These are phyloP conservation scores for Brassica incana DNA, from an alignment of 345 rosid species.

Conservation along the genomic window DNA sequence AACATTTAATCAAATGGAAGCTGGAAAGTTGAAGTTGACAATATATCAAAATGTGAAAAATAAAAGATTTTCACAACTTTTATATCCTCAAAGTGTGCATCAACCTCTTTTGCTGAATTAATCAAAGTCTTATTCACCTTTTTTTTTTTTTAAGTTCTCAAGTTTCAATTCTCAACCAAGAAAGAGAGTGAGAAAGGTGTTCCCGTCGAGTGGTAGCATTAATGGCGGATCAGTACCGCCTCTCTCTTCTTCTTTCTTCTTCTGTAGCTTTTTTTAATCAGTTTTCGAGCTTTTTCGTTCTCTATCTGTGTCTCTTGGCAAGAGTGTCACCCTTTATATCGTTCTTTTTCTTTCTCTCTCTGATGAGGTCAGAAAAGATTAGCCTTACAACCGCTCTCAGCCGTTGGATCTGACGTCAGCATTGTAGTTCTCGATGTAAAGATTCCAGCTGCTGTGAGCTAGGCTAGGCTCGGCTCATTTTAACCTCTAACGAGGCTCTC, in stretches of 20 bases:
- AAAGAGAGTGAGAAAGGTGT: neutral
- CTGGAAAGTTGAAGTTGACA: slow-evolving; percentile 17
- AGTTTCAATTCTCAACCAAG: slow-evolving; percentile 6
- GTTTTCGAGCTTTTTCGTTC: neutral
- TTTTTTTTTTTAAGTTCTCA: neutral
- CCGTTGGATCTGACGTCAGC: slow-evolving; percentile 45
- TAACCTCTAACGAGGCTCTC: no score
- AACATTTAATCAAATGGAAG: slow-evolving; percentile 28
- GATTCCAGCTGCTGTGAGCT: neutral
- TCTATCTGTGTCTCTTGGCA: neutral
- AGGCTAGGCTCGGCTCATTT: neutral
- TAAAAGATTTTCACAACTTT: slow-evolving; percentile 15
- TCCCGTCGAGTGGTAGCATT: slow-evolving; percentile 32
- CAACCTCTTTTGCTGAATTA: neutral
- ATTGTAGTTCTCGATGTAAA: neutral
- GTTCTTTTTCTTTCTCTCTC: neutral
- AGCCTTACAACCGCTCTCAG: slow-evolving; percentile 14
- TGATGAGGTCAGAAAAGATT: no score
- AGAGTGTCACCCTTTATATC: neutral
- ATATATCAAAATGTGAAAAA: slow-evolving; percentile 40
- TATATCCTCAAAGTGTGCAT: neutral
- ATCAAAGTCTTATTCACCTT: slow-evolving; percentile 32
- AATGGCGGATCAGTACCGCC: slow-evolving; percentile 37
- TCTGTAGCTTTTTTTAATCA: neutral
- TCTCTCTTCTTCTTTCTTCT: neutral